Evolutionary conservation across 1,284 basidiomycete species (phyloP).

Genomic region (Cutaneotrichosporon mucoides): DNA sequence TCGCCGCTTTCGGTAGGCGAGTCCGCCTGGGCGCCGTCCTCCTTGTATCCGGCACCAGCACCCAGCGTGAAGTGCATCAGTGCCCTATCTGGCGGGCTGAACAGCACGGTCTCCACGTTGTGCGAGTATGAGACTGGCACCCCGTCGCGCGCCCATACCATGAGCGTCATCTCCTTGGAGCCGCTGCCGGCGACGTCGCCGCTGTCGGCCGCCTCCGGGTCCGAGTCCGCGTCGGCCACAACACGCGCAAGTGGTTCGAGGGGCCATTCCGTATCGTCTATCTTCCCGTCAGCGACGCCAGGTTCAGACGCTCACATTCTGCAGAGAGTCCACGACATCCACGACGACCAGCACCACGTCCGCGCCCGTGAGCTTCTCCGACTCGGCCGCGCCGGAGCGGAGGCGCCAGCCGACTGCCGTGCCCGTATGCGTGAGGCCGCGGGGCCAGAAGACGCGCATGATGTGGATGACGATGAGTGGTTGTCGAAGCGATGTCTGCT

Average conservation of each 20-base stretch:
- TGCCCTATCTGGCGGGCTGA: constrained; percentile 14
- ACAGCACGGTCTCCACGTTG: constrained; percentile 26
- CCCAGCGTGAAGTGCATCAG: too few species aligned
- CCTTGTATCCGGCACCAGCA: too few species aligned
- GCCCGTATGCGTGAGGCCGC: constrained; percentile 12
- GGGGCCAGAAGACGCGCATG: constrained; percentile 40
- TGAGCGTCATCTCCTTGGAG: not conserved
- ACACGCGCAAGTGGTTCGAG: too few species aligned
- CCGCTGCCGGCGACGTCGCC: not conserved
- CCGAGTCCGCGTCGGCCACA: too few species aligned
- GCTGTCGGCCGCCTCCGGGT: too few species aligned
- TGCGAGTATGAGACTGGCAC: constrained; percentile 19
- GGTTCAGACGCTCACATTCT: not conserved
- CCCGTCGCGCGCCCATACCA: constrained; percentile 1
- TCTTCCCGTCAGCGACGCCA: too few species aligned
- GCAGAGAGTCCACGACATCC: constrained; percentile 26
- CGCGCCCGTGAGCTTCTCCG: constrained; percentile 9
- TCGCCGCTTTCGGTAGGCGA: too few species aligned
- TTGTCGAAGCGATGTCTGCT: not conserved
- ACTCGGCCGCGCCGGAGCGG: not conserved
- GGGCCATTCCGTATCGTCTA: too few species aligned
- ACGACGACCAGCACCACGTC: constrained; percentile 25
- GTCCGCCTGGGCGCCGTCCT: too few species aligned
- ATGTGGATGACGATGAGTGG: not conserved
- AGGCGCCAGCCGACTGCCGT: constrained; percentile 29